Percentiles rank a stretch among this genome's conserved stretches.
Conservation (phyloP, 768 basidiomycete genomes). For the Suillus brevipes region DNA sequence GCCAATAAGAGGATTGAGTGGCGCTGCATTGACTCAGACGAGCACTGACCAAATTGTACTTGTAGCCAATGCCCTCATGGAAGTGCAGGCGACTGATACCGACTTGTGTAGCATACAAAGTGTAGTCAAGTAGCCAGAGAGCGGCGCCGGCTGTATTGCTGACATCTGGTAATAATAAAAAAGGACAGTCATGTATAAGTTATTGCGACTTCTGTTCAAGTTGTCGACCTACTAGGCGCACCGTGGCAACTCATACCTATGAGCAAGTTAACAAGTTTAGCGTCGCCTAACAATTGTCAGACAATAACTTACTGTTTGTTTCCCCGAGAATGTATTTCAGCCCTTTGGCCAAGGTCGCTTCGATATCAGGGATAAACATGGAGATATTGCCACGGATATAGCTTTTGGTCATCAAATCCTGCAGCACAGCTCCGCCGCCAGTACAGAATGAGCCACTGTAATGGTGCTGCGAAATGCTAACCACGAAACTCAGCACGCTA, state of each 20-base stretch:
- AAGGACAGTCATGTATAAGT: constrained; percentile 5
- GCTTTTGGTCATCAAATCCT: constrained; percentile 66
- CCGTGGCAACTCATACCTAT: constrained; percentile 39
- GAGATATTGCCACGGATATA: constrained; percentile 58
- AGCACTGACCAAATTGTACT: constrained; percentile 57
- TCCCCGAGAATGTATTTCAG: constrained; percentile 64
- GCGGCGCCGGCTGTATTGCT: constrained; percentile 72
- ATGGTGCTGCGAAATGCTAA: constrained; percentile 41
- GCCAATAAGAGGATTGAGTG: not conserved
- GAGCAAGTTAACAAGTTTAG: not conserved
- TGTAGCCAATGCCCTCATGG: constrained; percentile 70
- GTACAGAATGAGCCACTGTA: constrained; percentile 63
- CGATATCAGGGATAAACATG: constrained; percentile 52
- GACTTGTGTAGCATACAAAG: constrained; percentile 55
- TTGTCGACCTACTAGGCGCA: constrained; percentile 24
- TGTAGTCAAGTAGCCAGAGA: constrained; percentile 68
- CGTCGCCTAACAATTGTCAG: not conserved
- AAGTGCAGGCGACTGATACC: constrained; percentile 58
- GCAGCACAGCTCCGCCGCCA: constrained; percentile 52
- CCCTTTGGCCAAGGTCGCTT: constrained; percentile 43
- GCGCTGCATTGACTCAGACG: not conserved
- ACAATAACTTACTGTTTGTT: constrained; percentile 51
- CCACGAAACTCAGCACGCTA: constrained; percentile 3
- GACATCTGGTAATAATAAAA: constrained; percentile 40
- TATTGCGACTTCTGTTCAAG: not conserved